Percentiles rank a stretch among this genome's conserved stretches.
These are phyloP conservation scores for Dactylonectria macrodidyma DNA, from an alignment of 2,329 filamentous ascomycete species.

Conservation along the genomic window DNA sequence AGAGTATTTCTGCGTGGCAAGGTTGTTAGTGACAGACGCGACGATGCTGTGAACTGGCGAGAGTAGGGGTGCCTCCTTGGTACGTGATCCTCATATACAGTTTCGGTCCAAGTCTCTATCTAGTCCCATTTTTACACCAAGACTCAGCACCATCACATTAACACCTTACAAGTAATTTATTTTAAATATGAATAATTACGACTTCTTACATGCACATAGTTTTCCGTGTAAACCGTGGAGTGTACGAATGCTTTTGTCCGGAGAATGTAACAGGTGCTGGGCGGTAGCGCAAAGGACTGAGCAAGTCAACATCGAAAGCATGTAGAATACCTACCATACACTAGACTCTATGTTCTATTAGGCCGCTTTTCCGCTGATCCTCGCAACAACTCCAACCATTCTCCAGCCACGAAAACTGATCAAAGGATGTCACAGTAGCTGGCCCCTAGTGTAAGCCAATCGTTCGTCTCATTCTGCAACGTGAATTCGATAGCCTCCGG, in stretches of 20 bases:
- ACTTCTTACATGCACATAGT: no score
- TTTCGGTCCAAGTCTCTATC: no score
- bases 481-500: not conserved
- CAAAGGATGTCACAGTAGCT: no score
- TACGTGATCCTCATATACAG: no score
- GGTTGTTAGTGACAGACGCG: not conserved
- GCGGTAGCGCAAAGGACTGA: not conserved
- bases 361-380: not conserved
- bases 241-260: no score
- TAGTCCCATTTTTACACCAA: no score
- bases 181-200: no score
- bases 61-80: no score
- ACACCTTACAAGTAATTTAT: no score
- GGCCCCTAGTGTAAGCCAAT: not conserved
- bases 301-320: not conserved
- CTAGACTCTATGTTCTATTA: not conserved
- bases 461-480: not conserved
- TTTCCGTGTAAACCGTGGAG: no score
- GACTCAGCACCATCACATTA: no score
- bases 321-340: not conserved
- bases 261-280: not conserved
- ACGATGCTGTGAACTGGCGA: not conserved
- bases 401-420: not conserved
- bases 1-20: not conserved
- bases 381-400: not conserved